Evolutionary conservation across 225 moss, liverwort and hornwort genomes (phyloP).

Genomic region (Polytrichum commune): DNA sequence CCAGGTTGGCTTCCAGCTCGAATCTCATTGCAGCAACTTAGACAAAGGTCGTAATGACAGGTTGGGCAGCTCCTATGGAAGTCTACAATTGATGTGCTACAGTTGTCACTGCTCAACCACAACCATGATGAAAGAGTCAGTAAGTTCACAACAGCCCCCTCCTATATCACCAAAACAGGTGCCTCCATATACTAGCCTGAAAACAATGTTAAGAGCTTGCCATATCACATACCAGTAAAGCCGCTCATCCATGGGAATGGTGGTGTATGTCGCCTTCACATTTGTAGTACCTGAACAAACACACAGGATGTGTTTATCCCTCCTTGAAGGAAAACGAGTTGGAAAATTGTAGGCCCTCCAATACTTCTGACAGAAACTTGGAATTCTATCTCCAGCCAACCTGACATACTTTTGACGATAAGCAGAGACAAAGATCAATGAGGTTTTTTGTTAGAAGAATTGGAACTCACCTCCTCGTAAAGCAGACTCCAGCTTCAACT

Average conservation of each 20-base stretch:
- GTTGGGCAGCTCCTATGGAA: slow-evolving; percentile 70
- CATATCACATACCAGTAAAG: slow-evolving; percentile 66
- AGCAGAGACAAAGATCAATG: too few species aligned
- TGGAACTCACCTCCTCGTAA: background rate
- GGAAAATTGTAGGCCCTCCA: background rate
- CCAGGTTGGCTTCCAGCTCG: slow-evolving; percentile 79
- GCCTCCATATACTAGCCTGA: too few species aligned
- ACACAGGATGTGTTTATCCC: background rate
- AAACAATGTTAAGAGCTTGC: background rate
- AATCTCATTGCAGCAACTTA: slow-evolving; percentile 82
- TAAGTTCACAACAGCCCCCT: background rate
- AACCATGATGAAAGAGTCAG: slow-evolving; percentile 6
- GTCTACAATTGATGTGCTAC: slow-evolving; percentile 89
- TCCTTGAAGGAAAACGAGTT: too few species aligned
- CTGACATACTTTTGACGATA: too few species aligned
- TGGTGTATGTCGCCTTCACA: slow-evolving; percentile 45
- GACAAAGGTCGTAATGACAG: slow-evolving; percentile 80
- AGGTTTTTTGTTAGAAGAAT: too few species aligned
- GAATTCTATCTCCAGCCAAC: too few species aligned
- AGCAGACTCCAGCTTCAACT: slow-evolving; percentile 36
- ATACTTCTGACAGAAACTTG: background rate
- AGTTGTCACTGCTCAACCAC: slow-evolving; percentile 67
- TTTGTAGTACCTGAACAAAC: slow-evolving; percentile 40
- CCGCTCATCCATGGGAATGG: slow-evolving; percentile 66
- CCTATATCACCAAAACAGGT: background rate